Conservation (phyloP, 495 filamentous ascomycete genomes). For the Aspergillus carlsbadensis region DNA sequence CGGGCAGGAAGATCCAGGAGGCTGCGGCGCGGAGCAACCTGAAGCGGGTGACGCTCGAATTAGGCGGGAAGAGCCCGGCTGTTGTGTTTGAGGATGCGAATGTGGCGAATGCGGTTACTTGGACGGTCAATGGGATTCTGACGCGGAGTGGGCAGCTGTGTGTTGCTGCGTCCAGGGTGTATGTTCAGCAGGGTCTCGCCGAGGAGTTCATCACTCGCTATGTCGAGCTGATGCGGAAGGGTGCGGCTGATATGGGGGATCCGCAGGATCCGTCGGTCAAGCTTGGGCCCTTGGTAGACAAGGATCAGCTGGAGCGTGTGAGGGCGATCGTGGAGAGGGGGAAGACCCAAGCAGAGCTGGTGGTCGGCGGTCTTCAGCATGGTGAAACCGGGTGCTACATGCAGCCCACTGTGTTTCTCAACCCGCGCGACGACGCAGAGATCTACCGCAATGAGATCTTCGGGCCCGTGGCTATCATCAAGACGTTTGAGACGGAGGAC, state of each 20-base stretch:
- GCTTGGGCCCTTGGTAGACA: not conserved
- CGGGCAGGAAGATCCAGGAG: constrained; percentile 45
- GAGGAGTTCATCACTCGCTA: not conserved
- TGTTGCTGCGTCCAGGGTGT: not conserved
- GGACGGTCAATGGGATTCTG: not conserved
- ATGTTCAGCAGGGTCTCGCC: not conserved
- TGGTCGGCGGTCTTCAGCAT: not conserved
- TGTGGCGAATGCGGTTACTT: not conserved
- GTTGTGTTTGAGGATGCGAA: not conserved
- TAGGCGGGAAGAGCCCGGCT: not conserved
- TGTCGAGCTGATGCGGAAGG: not conserved
- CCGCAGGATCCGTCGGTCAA: not conserved
- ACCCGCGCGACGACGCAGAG: not conserved
- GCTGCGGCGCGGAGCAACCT: not conserved
- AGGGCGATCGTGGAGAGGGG: not conserved
- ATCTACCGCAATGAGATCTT: not conserved
- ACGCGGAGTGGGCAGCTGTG: not conserved
- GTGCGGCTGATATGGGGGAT: not conserved
- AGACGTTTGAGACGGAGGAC: not conserved
- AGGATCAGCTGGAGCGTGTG: not conserved
- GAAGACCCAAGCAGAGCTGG: not conserved
- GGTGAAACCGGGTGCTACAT: not conserved
- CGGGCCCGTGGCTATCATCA: not conserved
- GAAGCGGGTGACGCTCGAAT: not conserved
- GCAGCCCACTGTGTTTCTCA: not conserved